Conservation (phyloP, 225 moss, liverwort and hornwort species). For the Climacium dendroides region DNA sequence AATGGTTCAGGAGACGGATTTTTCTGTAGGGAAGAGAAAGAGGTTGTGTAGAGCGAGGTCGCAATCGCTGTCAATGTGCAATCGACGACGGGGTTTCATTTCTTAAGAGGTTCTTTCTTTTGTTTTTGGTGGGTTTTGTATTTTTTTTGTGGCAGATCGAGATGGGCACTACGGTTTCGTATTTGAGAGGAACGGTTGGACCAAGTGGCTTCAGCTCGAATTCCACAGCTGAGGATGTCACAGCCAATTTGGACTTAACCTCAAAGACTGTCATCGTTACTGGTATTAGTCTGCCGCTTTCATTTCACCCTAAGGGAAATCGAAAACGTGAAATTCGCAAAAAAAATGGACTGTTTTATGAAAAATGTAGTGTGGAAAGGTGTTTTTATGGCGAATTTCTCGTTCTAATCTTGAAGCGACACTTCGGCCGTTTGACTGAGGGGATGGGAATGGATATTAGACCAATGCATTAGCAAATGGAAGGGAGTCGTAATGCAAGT, state of each 20-base stretch:
- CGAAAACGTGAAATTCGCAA: not conserved
- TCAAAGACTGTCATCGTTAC: conserved; percentile 35
- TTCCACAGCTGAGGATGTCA: conserved; percentile 46
- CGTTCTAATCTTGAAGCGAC: not conserved
- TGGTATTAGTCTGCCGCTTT: not conserved
- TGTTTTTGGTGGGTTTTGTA: too few relatives aligned
- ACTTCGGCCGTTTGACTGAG: not conserved
- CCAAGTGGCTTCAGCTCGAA: conserved; percentile 40
- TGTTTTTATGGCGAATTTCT: not conserved
- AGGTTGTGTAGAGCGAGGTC: not conserved
- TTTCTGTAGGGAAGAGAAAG: not conserved
- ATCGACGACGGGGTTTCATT: not conserved
- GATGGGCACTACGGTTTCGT: conserved; percentile 18
- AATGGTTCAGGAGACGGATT: not conserved
- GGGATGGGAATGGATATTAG: not conserved
- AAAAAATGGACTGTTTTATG: too few relatives aligned
- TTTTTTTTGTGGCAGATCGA: not conserved
- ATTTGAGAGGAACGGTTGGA: conserved; percentile 18
- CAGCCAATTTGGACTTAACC: conserved; percentile 27
- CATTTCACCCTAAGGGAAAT: not conserved
- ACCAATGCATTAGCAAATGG: not conserved
- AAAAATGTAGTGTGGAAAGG: not conserved
- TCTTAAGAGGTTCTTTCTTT: not conserved
- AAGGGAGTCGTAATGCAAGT: too few relatives aligned
- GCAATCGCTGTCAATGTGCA: not conserved